A percentile compares a stretch with the other conserved stretches of the same genome.
Evolutionary conservation across 75 land plant species (phyloP).

Genomic region (Cupressus sempervirens): DNA sequence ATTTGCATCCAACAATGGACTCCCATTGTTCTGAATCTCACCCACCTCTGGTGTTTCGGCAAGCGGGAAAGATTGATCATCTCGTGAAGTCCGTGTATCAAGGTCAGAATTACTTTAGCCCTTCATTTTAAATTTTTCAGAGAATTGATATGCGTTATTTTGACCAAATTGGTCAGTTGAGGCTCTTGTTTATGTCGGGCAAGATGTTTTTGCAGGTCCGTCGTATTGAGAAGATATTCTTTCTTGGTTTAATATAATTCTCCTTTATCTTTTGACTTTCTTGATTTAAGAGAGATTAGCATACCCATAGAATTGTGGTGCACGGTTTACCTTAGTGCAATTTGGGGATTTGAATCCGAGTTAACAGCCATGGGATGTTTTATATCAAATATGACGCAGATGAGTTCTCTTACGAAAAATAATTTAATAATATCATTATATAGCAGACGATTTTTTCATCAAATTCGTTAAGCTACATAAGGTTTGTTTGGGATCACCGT

Average conservation of each 20-base stretch:
- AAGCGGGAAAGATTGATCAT: slow-evolving; percentile 94
- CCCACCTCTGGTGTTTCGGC: slow-evolving; percentile 71
- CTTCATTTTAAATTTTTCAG: not conserved
- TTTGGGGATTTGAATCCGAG: too few species aligned
- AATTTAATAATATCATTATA: too few species aligned
- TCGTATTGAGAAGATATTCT: not conserved
- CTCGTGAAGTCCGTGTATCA: slow-evolving; percentile 81
- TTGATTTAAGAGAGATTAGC: too few species aligned
- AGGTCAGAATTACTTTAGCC: slow-evolving; percentile 29
- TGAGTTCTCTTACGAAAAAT: not conserved
- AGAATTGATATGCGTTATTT: not conserved
- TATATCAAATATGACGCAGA: too few species aligned
- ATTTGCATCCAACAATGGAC: slow-evolving; percentile 18
- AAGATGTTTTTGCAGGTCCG: not conserved
- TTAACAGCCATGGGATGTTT: too few species aligned
- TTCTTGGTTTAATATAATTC: not conserved
- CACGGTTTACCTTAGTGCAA: too few species aligned
- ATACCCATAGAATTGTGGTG: too few species aligned
- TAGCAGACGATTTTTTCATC: not conserved
- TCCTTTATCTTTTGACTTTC: too few species aligned
- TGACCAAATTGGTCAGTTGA: not conserved
- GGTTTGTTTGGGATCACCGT: not conserved
- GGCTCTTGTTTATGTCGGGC: not conserved
- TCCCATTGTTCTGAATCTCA: not conserved
- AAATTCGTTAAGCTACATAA: not conserved